Base-by-base conservation (phyloP, 305 asterid species). In the Lippia alba region DNA sequence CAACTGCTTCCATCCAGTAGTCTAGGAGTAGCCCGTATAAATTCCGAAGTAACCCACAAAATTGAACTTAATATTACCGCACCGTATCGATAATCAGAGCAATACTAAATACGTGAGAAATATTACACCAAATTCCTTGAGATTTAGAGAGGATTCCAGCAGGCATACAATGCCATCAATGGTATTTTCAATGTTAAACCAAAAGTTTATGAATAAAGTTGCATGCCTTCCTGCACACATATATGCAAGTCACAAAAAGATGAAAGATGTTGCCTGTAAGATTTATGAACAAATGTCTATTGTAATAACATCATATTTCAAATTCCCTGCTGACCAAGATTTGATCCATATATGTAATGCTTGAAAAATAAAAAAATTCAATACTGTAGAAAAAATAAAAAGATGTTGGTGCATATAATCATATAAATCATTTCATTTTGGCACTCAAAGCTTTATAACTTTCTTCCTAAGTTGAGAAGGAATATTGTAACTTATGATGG, bases 91-190 rank as follows among this genome's bases (percentile, higher is more conserved):
- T 14, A 48, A 56, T 44, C 36, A 41, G 14, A 44, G 56, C 15
- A 41, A 41, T 20, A 15, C 10, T 6, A 6, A 8, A 4, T 63
- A 55, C 58, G 51, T 18, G 0, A 33, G 0, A 4, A 39, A 8
- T 5, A 14, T 10, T 2, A 8, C 12, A 5, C 18, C 17, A 15
- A 76, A 66, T 9, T 30, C 61, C 74, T 66, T 32, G 17, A 71
- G 62, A n/a, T 45, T 0, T 8, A 67, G 74, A 12, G 77, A 76
- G 46, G 67, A 59, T 45, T 66, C 46, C 8, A 76, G 77, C 54
- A 76, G 17, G 58, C 49, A 8, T 18, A 67, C 4, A 53, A 66
- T 30, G n/a, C 71, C 68, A 50, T 56, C 62, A 36, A 40, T 36
- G 45, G 4, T 10, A 2, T 10, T 16, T 12, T 16, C n/a, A n/a